Conservation (phyloP, 306 rosid species). For the Casuarina glauca region DNA sequence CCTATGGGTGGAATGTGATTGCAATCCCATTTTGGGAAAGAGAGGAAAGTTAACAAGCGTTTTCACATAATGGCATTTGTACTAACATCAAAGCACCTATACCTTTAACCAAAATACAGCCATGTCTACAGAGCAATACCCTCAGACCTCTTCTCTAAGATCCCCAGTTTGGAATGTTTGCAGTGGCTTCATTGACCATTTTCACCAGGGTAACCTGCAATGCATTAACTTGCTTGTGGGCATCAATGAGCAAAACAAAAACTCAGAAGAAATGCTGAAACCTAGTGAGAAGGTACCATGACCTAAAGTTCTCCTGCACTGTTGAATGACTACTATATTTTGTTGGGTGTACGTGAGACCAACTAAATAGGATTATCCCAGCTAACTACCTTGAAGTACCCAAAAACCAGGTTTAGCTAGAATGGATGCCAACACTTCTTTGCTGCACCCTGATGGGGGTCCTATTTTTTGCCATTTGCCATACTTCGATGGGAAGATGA, state of each 20-base stretch:
- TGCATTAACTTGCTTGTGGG: neutral
- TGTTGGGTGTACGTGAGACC: no score
- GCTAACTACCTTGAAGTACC: no score
- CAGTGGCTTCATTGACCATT: slow-evolving; percentile 91
- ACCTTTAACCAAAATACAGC: neutral
- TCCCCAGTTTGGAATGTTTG: slow-evolving; percentile 81
- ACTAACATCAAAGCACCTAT: neutral
- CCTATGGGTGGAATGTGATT: neutral
- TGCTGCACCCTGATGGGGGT: no score
- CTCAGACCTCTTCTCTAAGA: slow-evolving; percentile 29
- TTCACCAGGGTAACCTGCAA: slow-evolving; percentile 85
- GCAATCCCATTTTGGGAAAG: neutral
- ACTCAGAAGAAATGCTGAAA: neutral
- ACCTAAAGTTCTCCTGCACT: neutral
- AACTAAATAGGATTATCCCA: no score
- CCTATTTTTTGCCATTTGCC: neutral
- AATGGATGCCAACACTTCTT: no score
- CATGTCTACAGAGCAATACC: neutral
- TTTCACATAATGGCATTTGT: slow-evolving; percentile 11
- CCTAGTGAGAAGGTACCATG: neutral
- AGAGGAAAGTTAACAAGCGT: neutral
- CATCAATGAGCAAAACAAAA: neutral
- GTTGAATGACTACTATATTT: neutral
- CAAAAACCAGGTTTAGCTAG: no score
- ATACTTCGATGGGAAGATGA: neutral